phyloP scores from a whole-genome alignment of 2,329 filamentous ascomycete species.

The Tolypocladium ovalisporum region DNA sequence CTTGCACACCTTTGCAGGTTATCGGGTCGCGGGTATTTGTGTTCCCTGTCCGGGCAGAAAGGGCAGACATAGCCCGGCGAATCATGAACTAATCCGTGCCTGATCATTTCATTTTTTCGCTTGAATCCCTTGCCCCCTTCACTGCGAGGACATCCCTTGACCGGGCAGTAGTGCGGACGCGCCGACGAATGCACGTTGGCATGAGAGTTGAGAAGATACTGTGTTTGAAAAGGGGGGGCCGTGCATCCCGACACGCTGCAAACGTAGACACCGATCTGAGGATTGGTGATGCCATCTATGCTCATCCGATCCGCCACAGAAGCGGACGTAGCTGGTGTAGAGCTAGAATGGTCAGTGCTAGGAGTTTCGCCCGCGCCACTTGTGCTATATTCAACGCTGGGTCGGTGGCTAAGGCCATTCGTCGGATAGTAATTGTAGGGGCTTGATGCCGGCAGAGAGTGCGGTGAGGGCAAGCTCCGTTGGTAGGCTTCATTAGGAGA shows the following conservation, averaged over 20 bases:
- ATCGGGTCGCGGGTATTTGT: constrained; percentile 89
- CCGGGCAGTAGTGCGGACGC: constrained; percentile 55
- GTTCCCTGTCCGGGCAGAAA: constrained; percentile 87
- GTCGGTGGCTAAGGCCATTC: constrained; percentile 21
- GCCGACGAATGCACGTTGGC: constrained; percentile 59
- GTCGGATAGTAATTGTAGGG: constrained; percentile 24
- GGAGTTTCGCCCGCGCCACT: constrained; percentile 34
- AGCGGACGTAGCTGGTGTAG: constrained; percentile 28
- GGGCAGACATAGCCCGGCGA: constrained; percentile 94
- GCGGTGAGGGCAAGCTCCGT: constrained; percentile 36
- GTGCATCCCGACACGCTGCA: constrained; percentile 55
- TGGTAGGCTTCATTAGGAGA: constrained; percentile 37
- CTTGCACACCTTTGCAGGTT: constrained; percentile 75
- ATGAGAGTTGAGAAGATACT: constrained; percentile 69
- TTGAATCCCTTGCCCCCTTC: constrained; percentile 60
- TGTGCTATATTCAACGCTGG: constrained; percentile 30
- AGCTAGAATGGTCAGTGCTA: constrained; percentile 30
- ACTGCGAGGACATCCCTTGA: constrained; percentile 49
- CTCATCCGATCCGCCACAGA: constrained; percentile 43
- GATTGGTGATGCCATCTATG: constrained; percentile 45
- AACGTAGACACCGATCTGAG: constrained; percentile 39
- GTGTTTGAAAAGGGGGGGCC: constrained; percentile 65
- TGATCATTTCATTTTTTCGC: constrained; percentile 63
- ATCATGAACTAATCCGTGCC: constrained; percentile 78
- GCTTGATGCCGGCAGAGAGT: constrained; percentile 26